Percentiles rank a stretch among this genome's conserved stretches.
These are phyloP conservation scores for Fusarium lateritium DNA, from an alignment of 2,329 filamentous ascomycete genomes.

Conservation along the genomic window DNA sequence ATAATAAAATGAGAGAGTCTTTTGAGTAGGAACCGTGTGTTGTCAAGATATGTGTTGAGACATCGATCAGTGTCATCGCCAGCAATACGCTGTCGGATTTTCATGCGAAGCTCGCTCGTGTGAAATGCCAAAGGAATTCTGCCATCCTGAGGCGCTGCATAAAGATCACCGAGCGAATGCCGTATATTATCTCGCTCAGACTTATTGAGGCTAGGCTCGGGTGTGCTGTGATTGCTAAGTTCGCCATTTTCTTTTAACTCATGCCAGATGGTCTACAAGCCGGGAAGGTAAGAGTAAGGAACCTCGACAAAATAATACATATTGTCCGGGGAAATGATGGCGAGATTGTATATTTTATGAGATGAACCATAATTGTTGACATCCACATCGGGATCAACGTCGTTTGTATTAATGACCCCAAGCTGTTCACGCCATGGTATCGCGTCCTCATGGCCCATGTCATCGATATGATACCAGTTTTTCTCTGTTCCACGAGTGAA, in stretches of 20 bases:
- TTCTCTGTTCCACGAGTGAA: neutral
- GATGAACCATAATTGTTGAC: neutral
- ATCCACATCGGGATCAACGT: neutral
- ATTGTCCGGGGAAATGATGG: too few species aligned
- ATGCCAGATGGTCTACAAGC: neutral
- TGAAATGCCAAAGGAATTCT: constrained; percentile 8
- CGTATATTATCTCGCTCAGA: neutral
- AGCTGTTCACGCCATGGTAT: neutral
- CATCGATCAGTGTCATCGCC: neutral
- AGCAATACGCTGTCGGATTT: neutral
- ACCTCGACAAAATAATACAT: neutral
- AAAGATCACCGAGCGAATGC: neutral
- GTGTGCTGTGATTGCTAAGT: neutral
- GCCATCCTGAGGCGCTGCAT: neutral
- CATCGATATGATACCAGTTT: constrained; percentile 22
- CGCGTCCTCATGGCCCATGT: neutral
- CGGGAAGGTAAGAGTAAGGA: constrained; percentile 1
- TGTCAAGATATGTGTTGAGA: neutral
- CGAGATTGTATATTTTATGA: too few species aligned
- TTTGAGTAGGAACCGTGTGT: neutral
- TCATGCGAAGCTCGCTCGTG: constrained; percentile 1
- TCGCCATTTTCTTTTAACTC: too few species aligned
- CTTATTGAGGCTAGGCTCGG: neutral
- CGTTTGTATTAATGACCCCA: too few species aligned
- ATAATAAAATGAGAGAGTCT: neutral